phyloP scores from a whole-genome alignment of 148 eudicot genomes.

The Fallopia convolvulus region DNA sequence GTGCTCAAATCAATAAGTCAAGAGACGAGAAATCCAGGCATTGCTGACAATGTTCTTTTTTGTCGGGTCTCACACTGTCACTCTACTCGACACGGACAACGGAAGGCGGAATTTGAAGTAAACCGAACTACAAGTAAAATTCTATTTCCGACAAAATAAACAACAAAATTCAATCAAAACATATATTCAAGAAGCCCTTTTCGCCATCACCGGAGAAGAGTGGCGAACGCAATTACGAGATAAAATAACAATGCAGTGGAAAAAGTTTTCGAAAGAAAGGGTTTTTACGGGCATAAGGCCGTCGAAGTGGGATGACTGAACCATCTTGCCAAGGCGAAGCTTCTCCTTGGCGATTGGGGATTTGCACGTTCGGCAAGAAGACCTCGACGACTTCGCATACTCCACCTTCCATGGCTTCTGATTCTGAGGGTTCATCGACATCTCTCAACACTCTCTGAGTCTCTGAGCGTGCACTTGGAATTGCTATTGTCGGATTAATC shows the following conservation, averaged over 20 bases:
- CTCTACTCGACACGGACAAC: not conserved
- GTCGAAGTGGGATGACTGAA: slow-evolving; percentile 80
- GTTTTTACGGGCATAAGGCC: slow-evolving; percentile 87
- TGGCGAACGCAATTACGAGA: not conserved
- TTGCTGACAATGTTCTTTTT: not conserved
- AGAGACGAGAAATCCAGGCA: not conserved
- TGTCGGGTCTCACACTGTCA: not conserved
- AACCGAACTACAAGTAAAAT: not conserved
- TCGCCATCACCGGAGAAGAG: not conserved
- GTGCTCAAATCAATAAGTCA: not conserved
- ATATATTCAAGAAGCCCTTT: not conserved
- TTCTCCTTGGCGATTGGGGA: slow-evolving; percentile 60
- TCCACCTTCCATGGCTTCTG: slow-evolving; percentile 91
- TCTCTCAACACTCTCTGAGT: not conserved
- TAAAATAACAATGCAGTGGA: not conserved
- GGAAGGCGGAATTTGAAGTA: not conserved
- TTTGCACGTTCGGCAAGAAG: slow-evolving; percentile 84
- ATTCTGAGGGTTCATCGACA: slow-evolving; percentile 18
- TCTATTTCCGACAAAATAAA: not conserved
- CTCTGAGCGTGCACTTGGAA: not conserved
- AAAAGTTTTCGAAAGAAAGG: not conserved
- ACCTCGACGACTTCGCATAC: slow-evolving; percentile 87
- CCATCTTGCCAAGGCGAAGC: slow-evolving; percentile 89
- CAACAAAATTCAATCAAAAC: not conserved
- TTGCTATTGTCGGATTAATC: not conserved